Evolutionary conservation across 108 stramenopile species (phyloP), one percentile per base, ranked within the genome.

Genomic region (Phaeodactylum tricornutum): DNA sequence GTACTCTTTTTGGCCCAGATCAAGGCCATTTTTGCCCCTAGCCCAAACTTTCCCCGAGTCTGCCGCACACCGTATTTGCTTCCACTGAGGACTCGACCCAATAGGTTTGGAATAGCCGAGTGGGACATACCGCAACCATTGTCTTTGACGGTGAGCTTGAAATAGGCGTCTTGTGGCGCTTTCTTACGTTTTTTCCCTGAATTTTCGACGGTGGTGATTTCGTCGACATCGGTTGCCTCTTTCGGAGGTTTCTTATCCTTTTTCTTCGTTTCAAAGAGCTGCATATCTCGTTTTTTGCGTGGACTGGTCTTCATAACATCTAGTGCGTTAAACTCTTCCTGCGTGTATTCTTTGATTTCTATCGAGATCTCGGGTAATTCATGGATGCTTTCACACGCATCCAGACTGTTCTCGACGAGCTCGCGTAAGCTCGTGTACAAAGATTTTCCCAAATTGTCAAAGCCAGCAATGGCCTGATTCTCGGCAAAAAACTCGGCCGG

Each of bases 11-110:
- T 92, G 53, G 71, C 68, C 96, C 96, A 97, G 42, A 97, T 97
- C 52, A 97, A 57, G 2, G 96, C 96, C 96, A 97, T 96, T 61
- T 97, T 97, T 35, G 96, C 92, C 4, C 95, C 95, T 39, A 97
- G 61, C 23, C 96, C 96, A 64, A 96, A 97, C 57, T 97, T 97
- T 21, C 96, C 96, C 34, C 96, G 53, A 0, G 96, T 93, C 66
- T 97, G 95, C 12, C 94, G 69, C 20, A 96, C 94, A 15, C 92
- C 94, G 50, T 97, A 96, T 63, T 97, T 97, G 58, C 71, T 78
- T 17, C 95, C 93, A 26, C 88, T 80, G 21, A 97, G 62, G 4
- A 97, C 96, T 6, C 85, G 69, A 2, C 96, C 96, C 19, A 97
- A 61, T 47, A 96, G 55, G 60, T 91, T 69, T 33, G 95, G 95